Base-by-base conservation (phyloP, 192 early-diverging fungal genomes). In the Dimargaris verticillata region DNA sequence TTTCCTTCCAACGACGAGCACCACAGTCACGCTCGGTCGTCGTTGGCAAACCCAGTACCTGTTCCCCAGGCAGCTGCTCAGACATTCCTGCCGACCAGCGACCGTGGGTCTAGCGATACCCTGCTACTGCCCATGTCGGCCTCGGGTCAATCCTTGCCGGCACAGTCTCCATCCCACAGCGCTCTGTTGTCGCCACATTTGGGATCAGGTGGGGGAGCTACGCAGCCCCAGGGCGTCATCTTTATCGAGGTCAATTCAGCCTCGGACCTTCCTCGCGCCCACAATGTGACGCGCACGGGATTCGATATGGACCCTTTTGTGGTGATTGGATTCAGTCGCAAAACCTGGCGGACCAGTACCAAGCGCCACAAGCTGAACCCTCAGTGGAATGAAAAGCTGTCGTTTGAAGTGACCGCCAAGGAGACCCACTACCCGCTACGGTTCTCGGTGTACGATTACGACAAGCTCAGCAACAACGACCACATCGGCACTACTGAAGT, bases 271-370 rank as follows among this genome's bases (percentile, higher is more conserved):
- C 74, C 77, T 46, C 62, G 67, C 11, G 66, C 65, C 45, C 63
- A 44, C 29, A 73, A 71, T 50, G 62, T 69, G 13, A 73, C 78
- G 4, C 64, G 76, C n/a, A 79, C 78, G 0, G 74, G 80, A 9
- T 87, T 81, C 64, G 81, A 88, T 64, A 88, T 86, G 77, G 88
- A 91, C 68, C 87, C 88, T 0, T 91, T 88, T 72, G 86, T 84
- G 1, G 71, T 88, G 44, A 74, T 89, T 15, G 80, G 83, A 11
- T 87, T 81, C 70, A 76, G 79, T 25, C 70, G 73, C 26, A 75
- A 79, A 18, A 89, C 84, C 1, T 89, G 84, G 63, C 69, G 86
- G 28, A 88, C 87, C 9, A 65, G 78, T 33, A 71, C 75, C 2
- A 67, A 86, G 47, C 71, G 79, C 14, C 84, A 89, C 62, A 80